Percentiles rank a stretch among this genome's conserved stretches.
Conservation (phyloP, 257 asterid genomes). For the Primulina tabacum region DNA sequence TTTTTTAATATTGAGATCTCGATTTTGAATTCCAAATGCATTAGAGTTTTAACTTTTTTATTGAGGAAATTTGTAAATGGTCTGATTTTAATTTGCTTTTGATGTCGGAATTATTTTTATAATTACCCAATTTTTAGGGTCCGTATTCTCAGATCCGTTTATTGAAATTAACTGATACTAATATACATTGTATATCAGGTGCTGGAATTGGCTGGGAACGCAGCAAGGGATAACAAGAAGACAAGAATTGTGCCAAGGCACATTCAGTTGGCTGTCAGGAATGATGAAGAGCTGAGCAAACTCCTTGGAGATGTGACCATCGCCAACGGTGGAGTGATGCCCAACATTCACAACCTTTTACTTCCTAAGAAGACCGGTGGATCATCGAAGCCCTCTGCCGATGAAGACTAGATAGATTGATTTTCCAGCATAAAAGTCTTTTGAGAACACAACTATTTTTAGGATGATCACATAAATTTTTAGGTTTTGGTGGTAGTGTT, state of each 20-base stretch:
- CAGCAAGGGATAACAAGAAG: conserved; percentile 42
- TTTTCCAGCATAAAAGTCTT: neutral
- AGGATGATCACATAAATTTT: neutral
- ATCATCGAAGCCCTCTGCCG: conserved; percentile 33
- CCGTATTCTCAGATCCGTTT: neutral
- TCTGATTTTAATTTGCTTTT: neutral
- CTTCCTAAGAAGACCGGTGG: conserved; percentile 38
- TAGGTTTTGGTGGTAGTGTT: conserved; percentile 12
- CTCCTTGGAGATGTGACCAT: conserved; percentile 38
- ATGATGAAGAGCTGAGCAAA: conserved; percentile 38
- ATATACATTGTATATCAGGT: conserved; percentile 17
- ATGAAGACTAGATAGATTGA: conserved; percentile 25
- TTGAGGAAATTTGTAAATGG: neutral
- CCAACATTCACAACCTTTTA: conserved; percentile 39
- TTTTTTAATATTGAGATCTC: neutral
- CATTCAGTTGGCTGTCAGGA: conserved; percentile 38
- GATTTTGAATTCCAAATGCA: neutral
- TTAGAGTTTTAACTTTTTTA: neutral
- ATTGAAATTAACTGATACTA: neutral
- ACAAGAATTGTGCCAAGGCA: conserved; percentile 38
- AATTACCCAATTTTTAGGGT: neutral
- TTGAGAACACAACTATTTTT: neutral
- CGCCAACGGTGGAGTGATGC: conserved; percentile 41
- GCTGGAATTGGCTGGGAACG: conserved; percentile 40
- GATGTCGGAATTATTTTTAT: neutral